phyloP scores from a whole-genome alignment of 345 rosid genomes.

The Linum usitatissimum region DNA sequence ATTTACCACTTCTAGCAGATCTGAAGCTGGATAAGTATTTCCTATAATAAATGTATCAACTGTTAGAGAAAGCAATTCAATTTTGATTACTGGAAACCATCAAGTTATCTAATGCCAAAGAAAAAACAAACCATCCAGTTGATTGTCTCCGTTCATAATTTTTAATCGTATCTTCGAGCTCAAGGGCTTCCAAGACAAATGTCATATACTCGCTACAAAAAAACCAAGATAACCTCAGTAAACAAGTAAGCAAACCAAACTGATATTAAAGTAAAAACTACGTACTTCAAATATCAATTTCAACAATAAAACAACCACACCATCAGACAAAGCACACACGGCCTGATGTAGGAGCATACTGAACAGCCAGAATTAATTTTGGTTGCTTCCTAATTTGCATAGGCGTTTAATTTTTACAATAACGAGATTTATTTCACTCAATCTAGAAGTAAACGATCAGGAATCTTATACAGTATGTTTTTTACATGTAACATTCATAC shows the following conservation, averaged over 20 bases:
- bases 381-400: background rate
- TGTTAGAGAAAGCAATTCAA: conserved; percentile 6
- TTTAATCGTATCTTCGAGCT: conserved; percentile 87
- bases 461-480: too few species aligned
- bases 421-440: too few species aligned
- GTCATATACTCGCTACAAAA: conserved; percentile 76
- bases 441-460: too few species aligned
- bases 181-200: conserved; percentile 70
- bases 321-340: too few species aligned
- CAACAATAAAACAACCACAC: background rate
- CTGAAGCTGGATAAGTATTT: conserved; percentile 85
- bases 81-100: conserved; percentile 3
- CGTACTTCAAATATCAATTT: background rate
- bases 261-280: background rate
- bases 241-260: background rate
- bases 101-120: conserved; percentile 6
- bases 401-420: background rate
- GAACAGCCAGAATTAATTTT: background rate
- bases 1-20: conserved; percentile 48
- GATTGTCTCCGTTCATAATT: conserved; percentile 69
- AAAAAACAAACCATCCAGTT: conserved; percentile 77
- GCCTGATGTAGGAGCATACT: background rate
- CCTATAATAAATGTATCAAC: conserved; percentile 34
- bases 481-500: too few species aligned
- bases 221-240: conserved; percentile 8